Evolutionary conservation across 108 stramenopile species (phyloP).

Genomic region (Pinguiococcus pyrenoidosus): DNA sequence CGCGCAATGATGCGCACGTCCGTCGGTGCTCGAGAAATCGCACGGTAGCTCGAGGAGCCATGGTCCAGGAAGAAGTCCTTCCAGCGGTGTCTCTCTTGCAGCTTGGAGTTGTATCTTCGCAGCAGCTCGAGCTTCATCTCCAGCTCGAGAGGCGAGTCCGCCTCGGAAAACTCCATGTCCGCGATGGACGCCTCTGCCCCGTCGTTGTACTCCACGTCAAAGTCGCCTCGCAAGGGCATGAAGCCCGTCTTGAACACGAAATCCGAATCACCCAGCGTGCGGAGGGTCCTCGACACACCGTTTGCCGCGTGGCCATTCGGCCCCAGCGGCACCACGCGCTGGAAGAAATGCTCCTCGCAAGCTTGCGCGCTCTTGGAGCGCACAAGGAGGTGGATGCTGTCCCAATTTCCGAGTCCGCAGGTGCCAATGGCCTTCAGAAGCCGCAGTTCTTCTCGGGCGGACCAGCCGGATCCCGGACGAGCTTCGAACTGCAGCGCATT

Average conservation of each 20-base stretch:
- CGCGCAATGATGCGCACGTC: slow-evolving; percentile 57
- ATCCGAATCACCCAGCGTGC: too few relatives aligned
- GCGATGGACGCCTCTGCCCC: slow-evolving; percentile 71
- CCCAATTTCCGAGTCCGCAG: slow-evolving; percentile 1
- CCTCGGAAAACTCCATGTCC: slow-evolving; percentile 72
- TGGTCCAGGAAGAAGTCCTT: slow-evolving; percentile 64
- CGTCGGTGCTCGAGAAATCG: slow-evolving; percentile 63
- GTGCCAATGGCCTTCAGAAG: not conserved
- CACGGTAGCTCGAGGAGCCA: too few relatives aligned
- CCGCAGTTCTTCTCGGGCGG: not conserved
- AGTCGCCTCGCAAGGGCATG: slow-evolving; percentile 54
- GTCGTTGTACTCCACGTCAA: slow-evolving; percentile 83
- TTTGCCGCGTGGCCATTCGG: too few relatives aligned
- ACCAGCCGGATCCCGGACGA: too few relatives aligned
- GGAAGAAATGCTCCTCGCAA: too few relatives aligned
- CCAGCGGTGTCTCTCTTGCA: slow-evolving; percentile 64
- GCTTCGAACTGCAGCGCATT: too few relatives aligned
- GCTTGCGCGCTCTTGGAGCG: too few relatives aligned
- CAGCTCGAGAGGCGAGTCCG: slow-evolving; percentile 53
- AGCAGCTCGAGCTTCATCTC: slow-evolving; percentile 71
- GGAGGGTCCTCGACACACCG: too few relatives aligned
- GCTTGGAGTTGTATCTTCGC: slow-evolving; percentile 68
- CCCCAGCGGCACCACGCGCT: too few relatives aligned
- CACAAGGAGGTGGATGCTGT: not conserved
- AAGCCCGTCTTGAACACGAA: too few relatives aligned